A percentile compares a stretch with the other conserved stretches of the same genome.
Evolutionary conservation across 2,329 filamentous ascomycete species (phyloP).

Genomic region (Trichoderma arundinaceum): DNA sequence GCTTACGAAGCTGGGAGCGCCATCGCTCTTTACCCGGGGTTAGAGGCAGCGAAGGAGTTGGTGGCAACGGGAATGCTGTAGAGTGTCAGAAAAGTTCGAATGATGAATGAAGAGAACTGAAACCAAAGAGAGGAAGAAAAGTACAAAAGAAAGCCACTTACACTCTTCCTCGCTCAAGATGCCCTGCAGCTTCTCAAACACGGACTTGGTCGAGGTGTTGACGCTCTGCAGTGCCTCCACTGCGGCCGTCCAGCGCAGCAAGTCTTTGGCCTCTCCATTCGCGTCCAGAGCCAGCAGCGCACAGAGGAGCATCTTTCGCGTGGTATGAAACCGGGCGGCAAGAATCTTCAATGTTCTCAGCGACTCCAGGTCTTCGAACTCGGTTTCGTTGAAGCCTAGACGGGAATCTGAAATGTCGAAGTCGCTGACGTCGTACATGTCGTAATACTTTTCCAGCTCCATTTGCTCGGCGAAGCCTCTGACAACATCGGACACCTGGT

Average conservation of each 20-base stretch:
- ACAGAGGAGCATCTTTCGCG: constrained; percentile 85
- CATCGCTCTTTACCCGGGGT: constrained; percentile 82
- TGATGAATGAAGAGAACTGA: background rate
- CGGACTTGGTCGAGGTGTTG: constrained; percentile 64
- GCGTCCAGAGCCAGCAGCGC: constrained; percentile 87
- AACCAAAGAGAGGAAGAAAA: background rate
- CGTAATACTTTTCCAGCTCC: constrained; percentile 89
- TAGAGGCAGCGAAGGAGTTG: constrained; percentile 63
- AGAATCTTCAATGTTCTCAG: constrained; percentile 80
- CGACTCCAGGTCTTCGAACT: constrained; percentile 78
- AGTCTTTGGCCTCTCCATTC: constrained; percentile 76
- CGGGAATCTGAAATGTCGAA: constrained; percentile 75
- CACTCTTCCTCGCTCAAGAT: constrained; percentile 82
- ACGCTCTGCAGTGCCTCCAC: constrained; percentile 75
- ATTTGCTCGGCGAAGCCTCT: constrained; percentile 76
- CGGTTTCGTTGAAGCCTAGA: constrained; percentile 66
- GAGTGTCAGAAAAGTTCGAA: constrained; percentile 24
- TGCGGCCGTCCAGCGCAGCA: constrained; percentile 77
- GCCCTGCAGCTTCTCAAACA: constrained; percentile 68
- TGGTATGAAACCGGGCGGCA: constrained; percentile 77
- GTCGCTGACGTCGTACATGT: constrained; percentile 81
- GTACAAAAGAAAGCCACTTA: constrained; percentile 51
- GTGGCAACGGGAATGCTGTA: constrained; percentile 58
- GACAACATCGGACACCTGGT: constrained; percentile 70
- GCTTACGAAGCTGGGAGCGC: constrained; percentile 84